Conservation (phyloP, 176 grass and related monocot genomes). For the Oryza glaberrima region DNA sequence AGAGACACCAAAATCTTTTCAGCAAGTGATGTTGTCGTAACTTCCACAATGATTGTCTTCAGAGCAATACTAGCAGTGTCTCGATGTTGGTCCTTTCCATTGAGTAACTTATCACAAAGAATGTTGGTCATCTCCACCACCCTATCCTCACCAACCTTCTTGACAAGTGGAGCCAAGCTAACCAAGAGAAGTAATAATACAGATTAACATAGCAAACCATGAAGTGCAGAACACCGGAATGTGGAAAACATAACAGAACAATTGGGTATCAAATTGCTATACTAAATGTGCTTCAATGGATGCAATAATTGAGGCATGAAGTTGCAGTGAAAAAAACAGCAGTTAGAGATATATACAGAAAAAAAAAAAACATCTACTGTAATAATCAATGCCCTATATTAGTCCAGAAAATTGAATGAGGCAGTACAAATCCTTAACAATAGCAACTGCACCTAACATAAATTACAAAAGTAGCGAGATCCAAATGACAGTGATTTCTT, state of each 20-base stretch:
- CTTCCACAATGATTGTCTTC: conserved; percentile 94
- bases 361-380: neutral
- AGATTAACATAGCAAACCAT: neutral
- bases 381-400: neutral
- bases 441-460: neutral
- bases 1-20: conserved; percentile 88
- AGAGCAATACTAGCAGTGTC: conserved; percentile 98
- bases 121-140: conserved; percentile 91
- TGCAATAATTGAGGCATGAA: conserved; percentile 3
- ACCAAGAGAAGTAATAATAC: conserved; percentile 19
- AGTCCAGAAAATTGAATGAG: neutral
- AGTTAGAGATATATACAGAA: neutral
- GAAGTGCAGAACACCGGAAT: neutral
- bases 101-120: conserved; percentile 91
- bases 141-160: conserved; percentile 89
- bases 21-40: conserved; percentile 77
- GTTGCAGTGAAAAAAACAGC: neutral
- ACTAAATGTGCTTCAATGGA: neutral
- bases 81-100: conserved; percentile 97
- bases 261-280: neutral
- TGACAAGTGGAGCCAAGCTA: conserved; percentile 95
- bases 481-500: neutral
- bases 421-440: neutral
- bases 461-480: conserved; percentile 7
- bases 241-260: neutral